Percentiles rank a stretch among this genome's conserved stretches.
Evolutionary conservation across 176 grass and related monocot genomes (phyloP).

Genomic region (Zea luxurians): DNA sequence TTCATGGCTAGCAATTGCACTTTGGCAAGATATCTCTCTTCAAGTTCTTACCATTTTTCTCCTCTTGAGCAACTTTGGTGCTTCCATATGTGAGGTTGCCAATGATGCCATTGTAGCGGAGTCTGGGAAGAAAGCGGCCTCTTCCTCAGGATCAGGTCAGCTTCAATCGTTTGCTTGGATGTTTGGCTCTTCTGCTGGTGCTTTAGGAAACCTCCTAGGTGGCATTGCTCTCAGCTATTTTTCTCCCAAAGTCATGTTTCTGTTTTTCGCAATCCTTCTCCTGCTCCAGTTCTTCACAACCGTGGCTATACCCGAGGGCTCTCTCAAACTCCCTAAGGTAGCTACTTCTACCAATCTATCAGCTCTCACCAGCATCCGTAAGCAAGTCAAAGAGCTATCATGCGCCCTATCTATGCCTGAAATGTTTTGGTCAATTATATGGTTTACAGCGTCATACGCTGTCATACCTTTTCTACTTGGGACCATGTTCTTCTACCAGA

Average conservation of each 20-base stretch:
- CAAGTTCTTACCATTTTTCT: conserved; percentile 69
- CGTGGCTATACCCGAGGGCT: conserved; percentile 65
- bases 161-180: conserved; percentile 96
- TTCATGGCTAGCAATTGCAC: conserved; percentile 81
- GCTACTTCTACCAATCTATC: conserved; percentile 35
- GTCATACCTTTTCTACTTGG: conserved; percentile 72
- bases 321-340: conserved; percentile 76
- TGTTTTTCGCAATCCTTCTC: conserved; percentile 70
- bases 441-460: conserved; percentile 84
- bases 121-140: conserved; percentile 56
- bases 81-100: conserved; percentile 93
- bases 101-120: conserved; percentile 96
- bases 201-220: conserved; percentile 82
- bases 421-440: conserved; percentile 61
- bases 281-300: conserved; percentile 70
- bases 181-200: conserved; percentile 75
- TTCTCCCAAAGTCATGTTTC: conserved; percentile 74
- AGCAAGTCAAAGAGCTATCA: conserved; percentile 73
- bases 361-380: conserved; percentile 50
- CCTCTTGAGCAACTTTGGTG: conserved; percentile 94
- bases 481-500: conserved; percentile 99
- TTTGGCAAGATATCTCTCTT: conserved; percentile 70
- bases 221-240: conserved; percentile 77
- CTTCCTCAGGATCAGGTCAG: conserved; percentile 57
- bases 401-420: conserved; percentile 61